These are phyloP conservation scores for Saturnispora sanitii DNA, from an alignment of 805 yeast genomes.

Conservation along the genomic window DNA sequence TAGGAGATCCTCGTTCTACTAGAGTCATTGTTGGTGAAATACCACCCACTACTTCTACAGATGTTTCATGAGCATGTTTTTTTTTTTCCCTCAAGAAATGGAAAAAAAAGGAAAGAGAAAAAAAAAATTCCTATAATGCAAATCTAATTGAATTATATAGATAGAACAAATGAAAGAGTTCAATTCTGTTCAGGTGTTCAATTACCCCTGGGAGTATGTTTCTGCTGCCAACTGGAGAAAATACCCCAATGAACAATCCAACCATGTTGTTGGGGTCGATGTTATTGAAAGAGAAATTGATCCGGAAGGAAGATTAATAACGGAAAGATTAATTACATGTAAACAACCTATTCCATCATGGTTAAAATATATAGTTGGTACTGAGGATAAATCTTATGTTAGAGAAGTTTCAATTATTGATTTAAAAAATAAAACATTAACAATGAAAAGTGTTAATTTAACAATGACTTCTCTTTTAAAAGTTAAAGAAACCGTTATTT, in stretches of 20 bases:
- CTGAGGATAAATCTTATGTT: slow-evolving; percentile 63
- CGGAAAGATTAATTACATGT: slow-evolving; percentile 85
- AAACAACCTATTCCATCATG: slow-evolving; percentile 80
- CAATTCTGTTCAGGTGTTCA: slow-evolving; percentile 55
- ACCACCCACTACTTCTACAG: no score
- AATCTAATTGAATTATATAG: not conserved
- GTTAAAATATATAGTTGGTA: slow-evolving; percentile 67
- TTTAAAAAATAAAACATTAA: slow-evolving; percentile 48
- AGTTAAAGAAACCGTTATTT: slow-evolving; percentile 82
- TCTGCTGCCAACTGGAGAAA: slow-evolving; percentile 95
- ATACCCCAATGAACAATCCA: slow-evolving; percentile 87
- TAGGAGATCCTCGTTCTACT: not conserved
- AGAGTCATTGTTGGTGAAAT: slow-evolving; percentile 2
- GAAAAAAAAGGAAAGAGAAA: not conserved
- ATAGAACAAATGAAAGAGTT: slow-evolving; percentile 76
- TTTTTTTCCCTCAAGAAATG: no score
- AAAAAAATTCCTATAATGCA: not conserved
- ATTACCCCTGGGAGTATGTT: slow-evolving; percentile 88
- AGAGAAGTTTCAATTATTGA: slow-evolving; percentile 87
- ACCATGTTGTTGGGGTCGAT: slow-evolving; percentile 92
- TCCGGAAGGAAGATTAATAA: slow-evolving; percentile 45
- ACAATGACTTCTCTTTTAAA: slow-evolving; percentile 67
- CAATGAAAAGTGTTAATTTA: slow-evolving; percentile 77
- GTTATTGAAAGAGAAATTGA: slow-evolving; percentile 66
- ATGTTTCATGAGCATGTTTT: no score